Conservation (phyloP, 2,329 filamentous ascomycete species). For the Chalaropsis ovoidea region DNA sequence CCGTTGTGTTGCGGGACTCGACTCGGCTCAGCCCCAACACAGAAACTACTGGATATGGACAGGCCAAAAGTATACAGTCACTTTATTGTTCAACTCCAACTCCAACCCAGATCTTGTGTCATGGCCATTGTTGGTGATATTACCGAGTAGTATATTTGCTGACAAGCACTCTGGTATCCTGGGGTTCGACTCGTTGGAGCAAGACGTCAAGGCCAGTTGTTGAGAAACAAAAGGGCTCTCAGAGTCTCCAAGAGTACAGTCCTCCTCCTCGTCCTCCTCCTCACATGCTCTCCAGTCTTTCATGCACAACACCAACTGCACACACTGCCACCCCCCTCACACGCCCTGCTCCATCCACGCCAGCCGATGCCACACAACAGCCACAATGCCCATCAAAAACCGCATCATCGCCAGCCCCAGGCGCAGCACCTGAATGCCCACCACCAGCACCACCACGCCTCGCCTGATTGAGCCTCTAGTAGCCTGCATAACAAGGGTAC, state of each 20-base stretch:
- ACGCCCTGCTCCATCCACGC: constrained; percentile 11
- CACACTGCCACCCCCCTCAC: neutral
- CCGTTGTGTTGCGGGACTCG: neutral
- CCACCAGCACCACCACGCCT: constrained; percentile 25
- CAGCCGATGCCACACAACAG: constrained; percentile 23
- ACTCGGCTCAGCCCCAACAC: constrained; percentile 4
- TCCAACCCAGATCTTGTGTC: neutral
- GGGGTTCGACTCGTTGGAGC: too few relatives aligned
- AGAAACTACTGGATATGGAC: neutral
- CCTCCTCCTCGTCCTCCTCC: too few relatives aligned
- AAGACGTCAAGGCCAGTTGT: too few relatives aligned
- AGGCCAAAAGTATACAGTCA: neutral
- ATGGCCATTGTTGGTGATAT: neutral
- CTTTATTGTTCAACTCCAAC: neutral
- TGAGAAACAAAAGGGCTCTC: too few relatives aligned
- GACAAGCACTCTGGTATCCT: neutral
- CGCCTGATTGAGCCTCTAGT: constrained; percentile 24
- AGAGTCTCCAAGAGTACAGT: too few relatives aligned
- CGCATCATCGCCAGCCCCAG: constrained; percentile 26
- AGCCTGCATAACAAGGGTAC: constrained; percentile 24
- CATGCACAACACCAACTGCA: too few relatives aligned
- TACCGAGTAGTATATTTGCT: neutral
- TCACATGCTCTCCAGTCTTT: too few relatives aligned
- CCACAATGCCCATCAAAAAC: constrained; percentile 26
- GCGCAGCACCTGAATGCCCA: constrained; percentile 26